Base-by-base conservation (phyloP, 352 stramenopile species). In the Peronospora destructor region DNA sequence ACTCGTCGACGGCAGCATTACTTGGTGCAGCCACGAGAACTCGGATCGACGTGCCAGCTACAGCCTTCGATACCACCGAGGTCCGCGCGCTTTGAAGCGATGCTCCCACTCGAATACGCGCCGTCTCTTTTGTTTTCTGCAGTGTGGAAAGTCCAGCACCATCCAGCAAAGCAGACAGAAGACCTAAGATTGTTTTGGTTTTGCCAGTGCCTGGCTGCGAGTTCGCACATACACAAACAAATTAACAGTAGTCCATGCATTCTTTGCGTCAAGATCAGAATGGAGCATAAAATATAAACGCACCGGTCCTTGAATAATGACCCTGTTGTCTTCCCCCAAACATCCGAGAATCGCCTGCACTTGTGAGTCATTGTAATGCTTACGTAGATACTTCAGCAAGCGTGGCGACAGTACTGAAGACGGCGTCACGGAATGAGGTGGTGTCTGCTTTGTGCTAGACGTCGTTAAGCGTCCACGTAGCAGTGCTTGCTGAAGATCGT, bases 261-360 rank as follows among this genome's bases (percentile, higher is more conserved):
- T 13, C 49, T 49, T 12, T 30, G n/a, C 37, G 25, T 14, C 6
- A 26, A 6, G 23, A 26, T 26, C 28, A 32, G 28, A 32, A 33
- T 36, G 23, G 38, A 36, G 5, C 16, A 39, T 17, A 16, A 12
- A 48, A 29, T 6, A 26, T 6, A 49, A 57, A 60, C 76, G 29
- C 59, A 87, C 76, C 55, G 81, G 81, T 60, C 81, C 81, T 67
- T 92, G 81, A 50, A 92, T 89, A 36, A 92, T 85, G 46, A 82
- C 72, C 17, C 74, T 64, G 42, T 65, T 77, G 25, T 79, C 56
- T 16, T 85, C 65, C 9, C 76, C 68, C 14, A 92, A 65, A 32
- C 74, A 79, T 12, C 69, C 73, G 9, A 84, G 53, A 48, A 92
- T 92, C 9, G 81, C 78, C 5, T 77, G 50, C 30, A 90, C 59